phyloP scores from a whole-genome alignment of 2,329 filamentous ascomycete species.

The Scopulariopsis brevicaulis region DNA sequence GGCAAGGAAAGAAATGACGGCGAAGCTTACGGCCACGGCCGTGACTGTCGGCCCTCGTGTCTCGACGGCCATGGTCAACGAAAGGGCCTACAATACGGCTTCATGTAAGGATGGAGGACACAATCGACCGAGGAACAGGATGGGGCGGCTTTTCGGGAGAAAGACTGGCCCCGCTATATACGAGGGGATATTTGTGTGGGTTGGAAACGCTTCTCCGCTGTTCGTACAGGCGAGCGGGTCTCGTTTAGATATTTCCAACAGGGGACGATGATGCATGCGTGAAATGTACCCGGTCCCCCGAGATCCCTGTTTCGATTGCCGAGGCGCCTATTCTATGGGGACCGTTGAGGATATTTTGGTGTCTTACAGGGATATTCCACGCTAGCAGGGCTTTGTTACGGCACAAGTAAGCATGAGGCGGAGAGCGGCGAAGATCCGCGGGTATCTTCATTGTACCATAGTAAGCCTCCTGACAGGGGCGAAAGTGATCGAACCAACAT shows the following conservation, averaged over 20 bases:
- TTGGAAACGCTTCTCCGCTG: neutral
- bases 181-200: neutral
- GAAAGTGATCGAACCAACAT: no score
- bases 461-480: no score
- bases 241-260: neutral
- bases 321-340: no score
- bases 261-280: no score
- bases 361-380: no score
- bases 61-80: conserved; percentile 9
- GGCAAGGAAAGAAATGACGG: conserved; percentile 22
- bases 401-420: no score
- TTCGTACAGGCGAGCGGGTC: neutral
- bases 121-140: neutral
- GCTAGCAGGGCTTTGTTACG: no score
- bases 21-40: conserved; percentile 22
- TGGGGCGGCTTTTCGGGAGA: neutral
- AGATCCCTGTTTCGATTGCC: no score
- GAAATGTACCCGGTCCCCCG: no score
- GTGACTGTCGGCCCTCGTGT: conserved; percentile 20
- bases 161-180: neutral
- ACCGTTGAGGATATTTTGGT: no score
- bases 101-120: neutral
- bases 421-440: no score
- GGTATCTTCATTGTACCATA: no score
- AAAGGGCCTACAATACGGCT: conserved; percentile 13